phyloP scores from a whole-genome alignment of 192 early-diverging fungal species.

The Umbelopsis sp. region DNA sequence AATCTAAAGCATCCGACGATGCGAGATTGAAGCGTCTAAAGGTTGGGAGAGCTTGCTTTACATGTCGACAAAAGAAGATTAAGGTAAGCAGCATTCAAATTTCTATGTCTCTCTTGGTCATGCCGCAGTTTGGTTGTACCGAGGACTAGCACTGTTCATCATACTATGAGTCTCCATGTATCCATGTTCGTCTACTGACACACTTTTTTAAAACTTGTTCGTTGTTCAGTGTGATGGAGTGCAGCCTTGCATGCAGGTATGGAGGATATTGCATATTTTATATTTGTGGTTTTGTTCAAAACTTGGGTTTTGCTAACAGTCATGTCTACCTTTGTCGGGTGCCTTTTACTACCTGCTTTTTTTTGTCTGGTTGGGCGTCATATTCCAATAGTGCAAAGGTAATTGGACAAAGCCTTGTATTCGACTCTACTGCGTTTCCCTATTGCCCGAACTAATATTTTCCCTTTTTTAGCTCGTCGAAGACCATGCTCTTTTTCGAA shows the following conservation, averaged over 20 bases:
- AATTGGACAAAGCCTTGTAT: too few relatives aligned
- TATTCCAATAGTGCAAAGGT: too few relatives aligned
- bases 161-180: not conserved
- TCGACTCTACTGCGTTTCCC: too few relatives aligned
- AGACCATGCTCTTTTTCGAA: constrained; percentile 41
- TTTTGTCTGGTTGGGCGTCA: too few relatives aligned
- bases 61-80: constrained; percentile 42
- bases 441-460: too few relatives aligned
- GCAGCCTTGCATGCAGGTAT: constrained; percentile 47
- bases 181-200: not conserved
- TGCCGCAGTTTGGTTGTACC: not conserved
- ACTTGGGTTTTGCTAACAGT: too few relatives aligned
- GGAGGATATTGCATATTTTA: too few relatives aligned
- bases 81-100: constrained; percentile 27
- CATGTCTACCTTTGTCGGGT: too few relatives aligned
- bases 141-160: not conserved
- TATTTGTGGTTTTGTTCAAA: too few relatives aligned
- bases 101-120: not conserved
- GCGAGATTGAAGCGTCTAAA: constrained; percentile 36
- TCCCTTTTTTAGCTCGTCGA: constrained; percentile 27
- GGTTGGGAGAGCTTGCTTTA: constrained; percentile 39
- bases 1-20: constrained; percentile 1
- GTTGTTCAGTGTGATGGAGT: constrained; percentile 40
- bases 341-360: too few relatives aligned
- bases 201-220: constrained; percentile 9